Percentiles rank a stretch among this genome's conserved stretches.
phyloP scores from a whole-genome alignment of 2,329 filamentous ascomycete species.

The Talaromyces sp. region DNA sequence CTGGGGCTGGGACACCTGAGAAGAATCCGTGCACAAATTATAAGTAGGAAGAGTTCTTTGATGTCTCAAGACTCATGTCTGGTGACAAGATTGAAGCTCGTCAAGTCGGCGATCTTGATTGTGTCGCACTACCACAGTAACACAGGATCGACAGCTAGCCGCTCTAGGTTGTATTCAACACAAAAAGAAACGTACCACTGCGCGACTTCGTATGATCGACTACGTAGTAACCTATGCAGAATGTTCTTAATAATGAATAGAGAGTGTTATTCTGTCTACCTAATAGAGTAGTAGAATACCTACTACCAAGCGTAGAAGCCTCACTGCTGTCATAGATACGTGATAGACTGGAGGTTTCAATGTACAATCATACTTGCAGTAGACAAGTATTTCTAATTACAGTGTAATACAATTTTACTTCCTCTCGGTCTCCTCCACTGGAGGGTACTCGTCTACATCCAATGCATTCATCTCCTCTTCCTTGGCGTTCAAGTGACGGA shows the following conservation, averaged over 20 bases:
- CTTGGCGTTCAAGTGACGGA: slow-evolving; percentile 47
- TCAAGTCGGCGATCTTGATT: background rate
- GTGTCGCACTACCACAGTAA: background rate
- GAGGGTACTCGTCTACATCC: slow-evolving; percentile 33
- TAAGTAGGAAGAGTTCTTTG: too few relatives aligned
- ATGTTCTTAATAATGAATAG: background rate
- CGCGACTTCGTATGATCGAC: background rate
- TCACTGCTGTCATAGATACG: background rate
- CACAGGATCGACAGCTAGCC: background rate
- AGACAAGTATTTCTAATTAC: background rate
- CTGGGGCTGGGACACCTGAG: too few relatives aligned
- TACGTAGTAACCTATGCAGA: background rate
- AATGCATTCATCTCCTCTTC: slow-evolving; percentile 53
- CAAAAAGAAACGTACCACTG: background rate
- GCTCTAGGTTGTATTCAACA: background rate
- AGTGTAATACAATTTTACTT: background rate
- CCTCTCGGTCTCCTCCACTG: background rate
- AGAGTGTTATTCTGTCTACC: background rate
- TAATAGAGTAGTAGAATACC: background rate
- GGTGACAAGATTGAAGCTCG: too few relatives aligned
- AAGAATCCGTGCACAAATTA: too few relatives aligned
- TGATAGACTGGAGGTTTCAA: background rate
- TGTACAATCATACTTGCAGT: background rate
- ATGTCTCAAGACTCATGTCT: background rate
- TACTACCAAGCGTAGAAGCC: background rate